Evolutionary conservation across 1,139 yeast species (phyloP), one percentile per base, ranked within the genome.

Genomic region (Sugiyamaella paludigena): DNA sequence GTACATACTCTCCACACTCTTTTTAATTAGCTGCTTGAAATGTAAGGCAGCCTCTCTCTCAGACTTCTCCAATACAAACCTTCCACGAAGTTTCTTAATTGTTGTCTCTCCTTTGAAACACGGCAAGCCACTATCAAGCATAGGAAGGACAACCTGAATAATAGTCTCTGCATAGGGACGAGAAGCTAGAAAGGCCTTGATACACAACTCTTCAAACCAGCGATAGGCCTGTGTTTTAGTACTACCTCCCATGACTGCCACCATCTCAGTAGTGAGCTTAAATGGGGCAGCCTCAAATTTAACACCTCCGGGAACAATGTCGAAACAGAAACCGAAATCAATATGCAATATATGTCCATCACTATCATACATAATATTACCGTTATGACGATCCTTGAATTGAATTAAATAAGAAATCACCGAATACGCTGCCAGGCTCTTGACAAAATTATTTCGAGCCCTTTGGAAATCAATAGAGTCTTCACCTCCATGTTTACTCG

Each of bases 291-390:
- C 95, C 65, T 94, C 99, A 66, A 94, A 94, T 61, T 84, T 87
- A 49, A 94, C 98, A 33, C 98, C 98, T 57, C 99, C 99, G 4
- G 99, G 99, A 34, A 88, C 98, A 70, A 94, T 92, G 70, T 94
- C 98, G 68, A 94, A 94, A 63, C 97, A 91, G 75, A 94, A 92
- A 4, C 99, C 98, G 72, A 94, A 94, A 72, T 94, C 99, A 69
- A 94, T 87, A 68, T 94, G 99, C 54, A 94, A 73, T 51, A 94
- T 80, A 65, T 92, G 97, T 2, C 99, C 99, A 57, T 87, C 86
- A 54, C 83, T 88, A 65, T 92, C 98, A 67, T 92, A 92, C 98
- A 94, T 92, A 59, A 94, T 92, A 69, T 94, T 94, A 68, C 99
- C 99, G 68, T 94, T 94, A 70, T 94, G 99, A 65, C 99, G 81